Conservation (phyloP, 164 flowering plant genomes). For the Umbellularia californica region DNA sequence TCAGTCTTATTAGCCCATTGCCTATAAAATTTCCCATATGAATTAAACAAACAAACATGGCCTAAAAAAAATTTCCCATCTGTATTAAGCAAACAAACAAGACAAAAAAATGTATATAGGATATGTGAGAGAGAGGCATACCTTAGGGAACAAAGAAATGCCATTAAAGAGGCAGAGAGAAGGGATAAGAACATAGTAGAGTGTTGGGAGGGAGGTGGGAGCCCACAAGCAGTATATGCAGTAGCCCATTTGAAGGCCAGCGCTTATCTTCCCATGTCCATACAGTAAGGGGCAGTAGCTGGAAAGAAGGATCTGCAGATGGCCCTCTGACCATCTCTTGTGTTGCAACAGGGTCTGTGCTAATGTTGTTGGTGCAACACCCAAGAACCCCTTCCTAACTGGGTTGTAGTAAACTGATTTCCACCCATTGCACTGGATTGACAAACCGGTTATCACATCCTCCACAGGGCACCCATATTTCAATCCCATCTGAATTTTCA, state of each 20-base stretch:
- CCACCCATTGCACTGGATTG: constrained; percentile 40
- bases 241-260: constrained; percentile 27
- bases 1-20: neutral
- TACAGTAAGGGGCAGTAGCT: constrained; percentile 21
- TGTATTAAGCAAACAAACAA: neutral
- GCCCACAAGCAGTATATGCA: constrained; percentile 25
- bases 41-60: neutral
- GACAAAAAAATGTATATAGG: neutral
- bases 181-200: constrained; percentile 21
- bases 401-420: constrained; percentile 28
- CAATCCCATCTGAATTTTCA: constrained; percentile 28
- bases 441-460: constrained; percentile 33
- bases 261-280: constrained; percentile 21
- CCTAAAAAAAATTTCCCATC: no score
- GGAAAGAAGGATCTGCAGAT: constrained; percentile 25
- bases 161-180: constrained; percentile 24
- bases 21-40: neutral
- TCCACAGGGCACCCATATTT: constrained; percentile 32
- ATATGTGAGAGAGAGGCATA: constrained; percentile 5
- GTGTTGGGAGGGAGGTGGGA: constrained; percentile 21
- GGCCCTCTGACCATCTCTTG: constrained; percentile 34
- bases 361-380: constrained; percentile 22
- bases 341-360: constrained; percentile 21
- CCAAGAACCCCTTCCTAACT: constrained; percentile 19
- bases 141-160: constrained; percentile 28